Base-by-base conservation (phyloP, 352 stramenopile genomes). In the Pythium guiyangense region DNA sequence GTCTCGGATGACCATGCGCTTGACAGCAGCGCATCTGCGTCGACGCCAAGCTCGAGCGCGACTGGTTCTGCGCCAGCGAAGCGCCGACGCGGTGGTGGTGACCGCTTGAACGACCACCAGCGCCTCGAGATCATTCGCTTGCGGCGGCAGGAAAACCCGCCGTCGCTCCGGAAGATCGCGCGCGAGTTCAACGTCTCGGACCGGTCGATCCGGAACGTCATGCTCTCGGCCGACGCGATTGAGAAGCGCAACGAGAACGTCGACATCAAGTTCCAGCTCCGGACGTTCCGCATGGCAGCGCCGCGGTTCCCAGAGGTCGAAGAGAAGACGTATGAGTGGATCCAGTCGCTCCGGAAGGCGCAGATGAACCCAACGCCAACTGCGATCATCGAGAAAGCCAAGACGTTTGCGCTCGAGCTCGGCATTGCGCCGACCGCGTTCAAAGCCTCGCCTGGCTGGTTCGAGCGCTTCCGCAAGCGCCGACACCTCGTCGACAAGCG, bases 201-300 rank as follows among this genome's bases (percentile, higher is more conserved):
- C 26, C 57, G 57, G 25, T 64, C 58, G 58, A 59, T 59, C 46
- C 58, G 58, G 34, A 58, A 59, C 17, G 51, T 64, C 17, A 55
- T 64, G 50, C 44, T 57, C 22, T 50, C 43, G 18, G 46, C 50
- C 26, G 43, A 42, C 12, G 51, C 40, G 18, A 64, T 59, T 27
- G 44, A 59, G 50, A 49, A 64, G 52, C 58, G 58, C 58, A 59
- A 52, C 20, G 52, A 45, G 44, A 54, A 55, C 44, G 44, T 49
- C 11, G 58, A 64, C 46, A 15, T 49, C 25, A 54, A 50, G 35
- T 27, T 37, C n/a, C 58, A 55, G 26, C 46, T 53, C 43, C 43
- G 52, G 43, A 64, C 58, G 26, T 64, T 55, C 35, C 58, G 51
- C 10, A 40, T 47, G 26, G 50, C 58, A 44, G 35, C 50, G n/a